These are phyloP conservation scores for Exophiala viscosa DNA, from an alignment of 2,329 filamentous ascomycete species.

Conservation along the genomic window DNA sequence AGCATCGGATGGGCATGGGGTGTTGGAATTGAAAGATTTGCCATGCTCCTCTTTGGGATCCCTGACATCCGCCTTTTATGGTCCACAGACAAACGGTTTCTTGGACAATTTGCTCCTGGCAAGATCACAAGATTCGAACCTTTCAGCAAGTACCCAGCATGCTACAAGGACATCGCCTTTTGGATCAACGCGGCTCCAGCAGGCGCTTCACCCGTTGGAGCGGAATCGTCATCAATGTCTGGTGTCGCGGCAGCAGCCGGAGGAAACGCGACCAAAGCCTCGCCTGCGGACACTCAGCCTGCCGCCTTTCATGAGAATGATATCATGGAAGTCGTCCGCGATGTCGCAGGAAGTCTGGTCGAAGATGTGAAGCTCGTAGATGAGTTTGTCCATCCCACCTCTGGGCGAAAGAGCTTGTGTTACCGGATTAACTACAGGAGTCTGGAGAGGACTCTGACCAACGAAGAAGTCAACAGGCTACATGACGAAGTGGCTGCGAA, in stretches of 20 bases:
- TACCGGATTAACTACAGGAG: constrained; percentile 94
- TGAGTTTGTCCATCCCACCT: constrained; percentile 84
- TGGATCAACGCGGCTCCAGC: constrained; percentile 61
- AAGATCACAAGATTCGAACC: constrained; percentile 66
- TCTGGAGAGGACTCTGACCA: constrained; percentile 83
- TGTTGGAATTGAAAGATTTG: constrained; percentile 86
- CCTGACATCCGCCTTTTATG: constrained; percentile 96
- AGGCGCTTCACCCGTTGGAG: constrained; percentile 36
- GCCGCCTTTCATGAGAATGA: constrained; percentile 83
- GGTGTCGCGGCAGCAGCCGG: constrained; percentile 32
- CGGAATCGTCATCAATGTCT: constrained; percentile 43
- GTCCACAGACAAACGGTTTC: constrained; percentile 79
- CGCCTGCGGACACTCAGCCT: constrained; percentile 37
- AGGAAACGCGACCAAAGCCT: constrained; percentile 36
- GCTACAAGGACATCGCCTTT: constrained; percentile 90
- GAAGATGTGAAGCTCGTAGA: constrained; percentile 85
- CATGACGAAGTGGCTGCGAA: constrained; percentile 65
- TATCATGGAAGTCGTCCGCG: constrained; percentile 90
- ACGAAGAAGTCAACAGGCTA: constrained; percentile 70
- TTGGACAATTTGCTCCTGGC: constrained; percentile 69
- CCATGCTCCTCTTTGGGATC: constrained; percentile 95
- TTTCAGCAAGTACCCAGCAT: constrained; percentile 87
- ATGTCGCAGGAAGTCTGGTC: constrained; percentile 74
- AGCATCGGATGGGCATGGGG: constrained; percentile 94
- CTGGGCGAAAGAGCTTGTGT: constrained; percentile 76